Base-by-base conservation (phyloP, 306 rosid genomes). In the Echinosophora koreensis region DNA sequence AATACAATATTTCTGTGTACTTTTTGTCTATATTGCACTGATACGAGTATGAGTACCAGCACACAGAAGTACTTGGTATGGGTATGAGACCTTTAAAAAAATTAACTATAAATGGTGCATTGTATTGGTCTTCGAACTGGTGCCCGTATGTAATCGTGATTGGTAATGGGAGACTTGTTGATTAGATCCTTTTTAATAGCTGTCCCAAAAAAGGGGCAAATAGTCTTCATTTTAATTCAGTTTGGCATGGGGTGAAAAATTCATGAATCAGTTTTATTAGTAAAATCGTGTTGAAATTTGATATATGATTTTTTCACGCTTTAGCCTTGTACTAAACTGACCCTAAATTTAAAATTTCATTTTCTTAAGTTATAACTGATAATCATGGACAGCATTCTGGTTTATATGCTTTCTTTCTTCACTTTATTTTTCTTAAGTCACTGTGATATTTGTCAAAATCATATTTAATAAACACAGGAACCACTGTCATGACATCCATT, bases 261-360 rank as follows among this genome's bases (percentile, higher is more conserved):
- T 62, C 64, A 22, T 39, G 52, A 22, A 39, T 41, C 13, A 39
- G 49, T 54, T 71, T 38, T 71, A 28, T 6, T 71, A 39, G 50
- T 42, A n/a, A 70, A 71, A 67, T 42, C 44, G 46, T 47, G 5
- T 46, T 73, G 68, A 44, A 28, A 58, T 44, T 60, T 59, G 55
- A 60, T 22, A 55, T 39, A 30, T 63, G 67, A 38, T 4, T 8
- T 27, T 60, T 41, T 52, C 32, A 52, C 6, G 66, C 52, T 66
- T 52, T 30, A 71, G 37, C 37, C 8, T 12, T 12, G 6, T 37
- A 35, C 34, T 42, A 50, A 68, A 6, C 71, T 6, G 39, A 57
- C 38, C 34, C 50, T 1, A 2, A 28, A 39, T 12, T 47, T 44
- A 47, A 14, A 1, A 12, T 12, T 56, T 77, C 50, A 59, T 67